phyloP scores from a whole-genome alignment of 768 basidiomycete species.

The Cyclocybe cylindracea region DNA sequence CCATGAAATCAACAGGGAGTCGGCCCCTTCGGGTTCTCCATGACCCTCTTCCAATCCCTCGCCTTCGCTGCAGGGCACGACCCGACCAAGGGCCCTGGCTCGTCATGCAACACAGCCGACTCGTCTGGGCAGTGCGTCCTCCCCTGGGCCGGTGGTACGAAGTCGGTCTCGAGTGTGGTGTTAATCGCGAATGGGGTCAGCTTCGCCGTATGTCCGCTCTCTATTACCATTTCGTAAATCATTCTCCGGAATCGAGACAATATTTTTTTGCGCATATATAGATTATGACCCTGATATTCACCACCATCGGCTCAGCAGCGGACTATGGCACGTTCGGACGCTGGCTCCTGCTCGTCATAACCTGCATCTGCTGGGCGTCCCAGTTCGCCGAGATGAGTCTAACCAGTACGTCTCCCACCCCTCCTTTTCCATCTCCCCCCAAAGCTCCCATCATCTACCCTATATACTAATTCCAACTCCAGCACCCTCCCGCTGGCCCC shows the following conservation, averaged over 20 bases:
- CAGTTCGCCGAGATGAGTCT: conserved; percentile 79
- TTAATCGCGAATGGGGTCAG: conserved; percentile 74
- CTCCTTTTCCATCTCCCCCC: background rate
- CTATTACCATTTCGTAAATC: background rate
- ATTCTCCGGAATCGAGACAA: background rate
- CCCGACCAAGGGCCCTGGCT: conserved; percentile 67
- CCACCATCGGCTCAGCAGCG: conserved; percentile 73
- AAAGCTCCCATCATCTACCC: no score
- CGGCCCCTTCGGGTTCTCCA: conserved; percentile 66
- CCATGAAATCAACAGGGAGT: conserved; percentile 48
- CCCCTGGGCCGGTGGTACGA: conserved; percentile 75
- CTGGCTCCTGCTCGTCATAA: conserved; percentile 73
- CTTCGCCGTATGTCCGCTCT: conserved; percentile 55
- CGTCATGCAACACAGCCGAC: conserved; percentile 56
- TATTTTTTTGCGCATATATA: conserved; percentile 15
- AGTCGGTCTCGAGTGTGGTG: conserved; percentile 75
- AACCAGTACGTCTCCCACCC: conserved; percentile 47
- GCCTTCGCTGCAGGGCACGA: conserved; percentile 76
- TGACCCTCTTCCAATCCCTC: conserved; percentile 75
- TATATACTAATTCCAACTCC: background rate
- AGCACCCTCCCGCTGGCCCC: conserved; percentile 72
- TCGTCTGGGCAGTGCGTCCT: conserved; percentile 77
- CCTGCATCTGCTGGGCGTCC: conserved; percentile 77
- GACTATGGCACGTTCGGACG: conserved; percentile 78
- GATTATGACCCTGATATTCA: conserved; percentile 83